Base-by-base conservation (phyloP, 2,329 filamentous ascomycete species). In the Colletotrichum falcatum region DNA sequence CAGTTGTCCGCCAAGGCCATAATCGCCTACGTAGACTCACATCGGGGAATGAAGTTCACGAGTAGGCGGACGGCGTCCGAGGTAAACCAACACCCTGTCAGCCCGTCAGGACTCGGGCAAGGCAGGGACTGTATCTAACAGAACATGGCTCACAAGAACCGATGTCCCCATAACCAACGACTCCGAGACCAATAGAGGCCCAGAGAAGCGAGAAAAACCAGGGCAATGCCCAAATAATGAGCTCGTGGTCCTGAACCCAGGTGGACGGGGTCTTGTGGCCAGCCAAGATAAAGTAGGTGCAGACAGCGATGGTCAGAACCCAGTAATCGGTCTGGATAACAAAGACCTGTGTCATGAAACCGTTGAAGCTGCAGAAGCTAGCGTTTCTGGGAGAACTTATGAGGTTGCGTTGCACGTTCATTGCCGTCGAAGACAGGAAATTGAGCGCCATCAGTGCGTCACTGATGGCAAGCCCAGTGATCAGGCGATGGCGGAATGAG, bases 271-370 rank as follows among this genome's bases (percentile, higher is more conserved):
- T 70, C 61, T 79, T 82, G 64, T 80, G 76, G 62, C 80, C 81
- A 16, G 79, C 78, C 23, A 84, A 76, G 42, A 83, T 80, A 1
- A 83, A 75, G 63, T 79, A 84, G 0, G 82, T 83, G 73, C 78
- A 83, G 8, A 81, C 61, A 2, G 82, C 81, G 53, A 84, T 83
- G n/a, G 75, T 68, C 2, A 84, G 66, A 9, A 84, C 79, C 82
- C 82, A 84, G 64, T 83, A 83, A 73, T 83, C 81, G 14, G 81
- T 83, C 71, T 83, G 82, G 1, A 83, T 77, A 35, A 84, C 81
- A 62, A 83, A 84, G 2, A 81, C 73, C 66, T 83, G 81, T 2
- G 80, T 80, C 76, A 82, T 78, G 73, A 81, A 84, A 7, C 81
- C 82, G 73, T 83, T 83, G 66, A 80, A 80, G 65, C 73, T 79